Base-by-base conservation (phyloP, 257 asterid species). In the Cordia subcordata region DNA sequence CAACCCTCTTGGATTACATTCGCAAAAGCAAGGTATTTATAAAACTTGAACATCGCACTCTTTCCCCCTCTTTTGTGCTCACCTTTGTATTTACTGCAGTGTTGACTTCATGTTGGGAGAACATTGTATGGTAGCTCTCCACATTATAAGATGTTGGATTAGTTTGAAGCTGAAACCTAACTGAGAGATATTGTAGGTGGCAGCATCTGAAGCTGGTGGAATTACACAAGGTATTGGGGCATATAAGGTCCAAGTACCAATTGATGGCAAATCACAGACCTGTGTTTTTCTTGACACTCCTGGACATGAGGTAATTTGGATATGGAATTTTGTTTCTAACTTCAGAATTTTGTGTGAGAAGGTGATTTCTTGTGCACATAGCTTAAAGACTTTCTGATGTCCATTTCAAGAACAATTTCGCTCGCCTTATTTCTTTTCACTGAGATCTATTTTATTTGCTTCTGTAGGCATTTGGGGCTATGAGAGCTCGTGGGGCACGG, bases 401-500 rank as follows among this genome's bases (percentile, higher is more conserved):
- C 52, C 47, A 21, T 62, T 55, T 40, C n/a, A 10, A 17, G 35
- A 22, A 60, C 14, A 13, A 18, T 16, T 53, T 13, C 15, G 10
- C 57, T 22, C 17, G 11, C 37, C 63, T 8, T n/a, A 63, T 61
- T n/a, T 62, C 40, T 66, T 57, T 8, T 47, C 37, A 5, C 50
- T 37, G 65, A 56, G 55, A 53, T 39, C 59, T 67, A 35, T 27
- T 67, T 71, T 65, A 61, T 61, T 66, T 51, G 47, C 46, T 46
- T 54, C 15, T 33, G 5, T 60, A 93, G 97, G 99, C 99, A 55
- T 93, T 93, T 76, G 97, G 97, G 65, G 97, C 97, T 52, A 93
- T 93, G 97, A 80, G 99, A 78, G 99, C 99, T 53, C 99, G 97
- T 56, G 97, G 99, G 70, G 95, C 99, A 15, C 83, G 97, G 74